Evolutionary conservation across 2,329 filamentous ascomycete species (phyloP).

Genomic region (Fusarium pseudocircinatum): DNA sequence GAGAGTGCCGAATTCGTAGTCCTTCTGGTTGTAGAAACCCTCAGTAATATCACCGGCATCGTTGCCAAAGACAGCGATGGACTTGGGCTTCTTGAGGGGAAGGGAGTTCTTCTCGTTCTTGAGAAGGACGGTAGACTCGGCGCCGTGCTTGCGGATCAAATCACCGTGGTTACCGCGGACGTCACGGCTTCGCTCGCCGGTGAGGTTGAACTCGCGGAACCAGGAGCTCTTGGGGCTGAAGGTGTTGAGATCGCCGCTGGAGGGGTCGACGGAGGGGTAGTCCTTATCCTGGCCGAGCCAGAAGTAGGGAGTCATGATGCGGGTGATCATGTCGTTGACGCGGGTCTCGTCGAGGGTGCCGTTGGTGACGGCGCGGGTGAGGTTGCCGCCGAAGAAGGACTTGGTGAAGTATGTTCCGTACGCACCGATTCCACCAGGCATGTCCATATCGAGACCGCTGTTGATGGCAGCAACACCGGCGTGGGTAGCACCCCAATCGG

Average conservation of each 20-base stretch:
- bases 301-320: conserved; percentile 67
- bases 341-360: conserved; percentile 54
- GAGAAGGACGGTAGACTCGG: conserved; percentile 71
- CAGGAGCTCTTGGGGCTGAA: conserved; percentile 61
- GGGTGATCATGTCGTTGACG: conserved; percentile 57
- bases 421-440: conserved; percentile 56
- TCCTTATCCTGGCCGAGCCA: conserved; percentile 59
- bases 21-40: conserved; percentile 71
- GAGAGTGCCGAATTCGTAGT: conserved; percentile 69
- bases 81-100: conserved; percentile 66
- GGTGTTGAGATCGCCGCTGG: conserved; percentile 58
- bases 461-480: conserved; percentile 71
- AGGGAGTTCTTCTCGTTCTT: conserved; percentile 74
- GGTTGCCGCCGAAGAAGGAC: conserved; percentile 57
- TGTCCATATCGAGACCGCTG: conserved; percentile 74
- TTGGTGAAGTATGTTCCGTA: conserved; percentile 47
- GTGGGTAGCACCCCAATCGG: conserved; percentile 82
- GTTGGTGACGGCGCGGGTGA: conserved; percentile 59
- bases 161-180: conserved; percentile 64
- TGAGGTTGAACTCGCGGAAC: conserved; percentile 53
- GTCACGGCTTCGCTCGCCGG: conserved; percentile 62
- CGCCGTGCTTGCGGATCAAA: conserved; percentile 64
- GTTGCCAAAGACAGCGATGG: conserved; percentile 65
- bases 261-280: conserved; percentile 56
- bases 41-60: conserved; percentile 63